Percentiles rank a stretch among this genome's conserved stretches.
phyloP scores from a whole-genome alignment of 2,329 filamentous ascomycete genomes.

The Claviceps digitariae region DNA sequence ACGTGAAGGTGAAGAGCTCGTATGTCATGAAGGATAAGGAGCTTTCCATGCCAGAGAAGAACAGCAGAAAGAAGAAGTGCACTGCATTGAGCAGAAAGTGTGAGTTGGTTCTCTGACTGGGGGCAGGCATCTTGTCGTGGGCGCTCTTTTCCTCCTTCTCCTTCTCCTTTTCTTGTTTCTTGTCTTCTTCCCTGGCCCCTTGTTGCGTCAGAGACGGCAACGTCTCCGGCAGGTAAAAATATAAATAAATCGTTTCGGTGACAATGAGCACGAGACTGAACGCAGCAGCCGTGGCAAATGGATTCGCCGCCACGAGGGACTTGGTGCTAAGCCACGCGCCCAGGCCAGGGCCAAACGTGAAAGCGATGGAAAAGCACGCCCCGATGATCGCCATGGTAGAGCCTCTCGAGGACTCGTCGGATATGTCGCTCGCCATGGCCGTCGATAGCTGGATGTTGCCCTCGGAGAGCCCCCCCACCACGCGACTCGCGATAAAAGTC shows the following conservation, averaged over 20 bases:
- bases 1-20: slow-evolving; percentile 74
- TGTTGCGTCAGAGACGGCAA: slow-evolving; percentile 43
- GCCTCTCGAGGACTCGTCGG: slow-evolving; percentile 68
- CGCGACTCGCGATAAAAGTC: slow-evolving; percentile 83
- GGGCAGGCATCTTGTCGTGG: slow-evolving; percentile 13
- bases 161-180: slow-evolving; percentile 12
- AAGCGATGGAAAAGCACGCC: slow-evolving; percentile 91
- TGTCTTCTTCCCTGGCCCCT: slow-evolving; percentile 15
- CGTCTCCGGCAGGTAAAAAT: slow-evolving; percentile 75
- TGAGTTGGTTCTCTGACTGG: slow-evolving; percentile 55
- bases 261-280: slow-evolving; percentile 79
- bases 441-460: slow-evolving; percentile 94
- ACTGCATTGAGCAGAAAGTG: slow-evolving; percentile 69
- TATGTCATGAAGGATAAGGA: slow-evolving; percentile 96
- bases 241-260: slow-evolving; percentile 78
- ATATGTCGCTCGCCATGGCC: slow-evolving; percentile 93
- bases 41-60: slow-evolving; percentile 98
- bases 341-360: slow-evolving; percentile 88
- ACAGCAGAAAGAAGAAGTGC: slow-evolving; percentile 84
- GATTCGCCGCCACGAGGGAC: slow-evolving; percentile 68
- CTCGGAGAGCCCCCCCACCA: slow-evolving; percentile 88
- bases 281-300: slow-evolving; percentile 83
- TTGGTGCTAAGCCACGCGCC: slow-evolving; percentile 76
- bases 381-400: slow-evolving; percentile 94
- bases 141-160: not conserved